These are phyloP conservation scores for Stentor coeruleus DNA, from an alignment of 73 alveolate species.

Conservation along the genomic window DNA sequence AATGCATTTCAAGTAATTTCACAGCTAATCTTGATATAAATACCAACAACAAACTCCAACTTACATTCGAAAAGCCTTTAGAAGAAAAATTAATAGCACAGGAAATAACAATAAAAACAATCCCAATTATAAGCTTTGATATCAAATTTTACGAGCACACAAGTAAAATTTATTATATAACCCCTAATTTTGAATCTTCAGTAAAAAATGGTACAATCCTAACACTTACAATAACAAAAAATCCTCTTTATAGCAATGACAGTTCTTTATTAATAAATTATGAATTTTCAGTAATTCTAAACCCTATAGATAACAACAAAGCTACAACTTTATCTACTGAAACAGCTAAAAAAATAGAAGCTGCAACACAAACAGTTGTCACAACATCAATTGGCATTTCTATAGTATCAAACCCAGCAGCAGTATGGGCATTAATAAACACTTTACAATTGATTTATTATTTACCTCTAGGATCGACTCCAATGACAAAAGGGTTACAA, in stretches of 20 bases:
- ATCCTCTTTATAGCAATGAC: background rate
- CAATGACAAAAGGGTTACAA: background rate
- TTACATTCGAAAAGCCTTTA: background rate
- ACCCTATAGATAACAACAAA: too few relatives aligned
- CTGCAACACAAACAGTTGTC: background rate
- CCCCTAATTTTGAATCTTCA: background rate
- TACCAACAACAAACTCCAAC: background rate
- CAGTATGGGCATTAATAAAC: conserved; percentile 5
- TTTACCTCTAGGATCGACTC: background rate
- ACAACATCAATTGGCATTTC: background rate
- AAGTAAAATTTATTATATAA: background rate
- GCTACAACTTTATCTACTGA: too few relatives aligned
- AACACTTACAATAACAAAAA: too few relatives aligned
- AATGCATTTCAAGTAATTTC: background rate
- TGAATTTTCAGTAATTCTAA: background rate
- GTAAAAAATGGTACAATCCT: background rate
- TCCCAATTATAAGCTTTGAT: background rate
- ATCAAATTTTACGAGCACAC: background rate
- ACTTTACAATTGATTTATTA: background rate
- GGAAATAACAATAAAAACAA: background rate
- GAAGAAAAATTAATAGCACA: background rate
- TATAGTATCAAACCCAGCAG: background rate
- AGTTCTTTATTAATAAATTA: background rate
- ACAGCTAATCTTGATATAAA: background rate
- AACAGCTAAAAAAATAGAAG: background rate